Evolutionary conservation across 1,284 basidiomycete species (phyloP).

Genomic region (Flammula alnicola): DNA sequence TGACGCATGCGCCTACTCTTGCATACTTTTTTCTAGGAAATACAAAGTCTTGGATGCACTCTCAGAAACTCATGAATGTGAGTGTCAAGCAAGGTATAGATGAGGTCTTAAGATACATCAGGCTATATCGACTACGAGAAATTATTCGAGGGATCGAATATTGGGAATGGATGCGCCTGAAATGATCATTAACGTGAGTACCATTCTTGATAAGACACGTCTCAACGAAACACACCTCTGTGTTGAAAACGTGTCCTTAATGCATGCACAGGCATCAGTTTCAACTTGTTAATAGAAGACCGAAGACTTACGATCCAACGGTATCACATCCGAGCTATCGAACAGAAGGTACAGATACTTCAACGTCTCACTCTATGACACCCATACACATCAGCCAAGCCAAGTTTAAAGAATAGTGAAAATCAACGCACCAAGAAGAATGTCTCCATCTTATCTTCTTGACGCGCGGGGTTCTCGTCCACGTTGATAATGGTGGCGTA

Average conservation of each 20-base stretch:
- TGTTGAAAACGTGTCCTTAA: constrained; percentile 90
- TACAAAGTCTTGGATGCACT: no score
- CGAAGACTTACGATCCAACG: constrained; percentile 71
- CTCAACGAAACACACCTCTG: constrained; percentile 65
- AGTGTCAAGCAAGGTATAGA: no score
- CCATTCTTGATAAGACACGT: not conserved
- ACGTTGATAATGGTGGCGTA: constrained; percentile 90
- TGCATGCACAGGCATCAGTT: not conserved
- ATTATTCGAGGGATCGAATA: constrained; percentile 63
- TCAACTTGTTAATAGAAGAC: not conserved
- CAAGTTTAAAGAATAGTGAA: not conserved
- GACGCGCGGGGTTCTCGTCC: constrained; percentile 64
- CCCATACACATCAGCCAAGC: constrained; percentile 2
- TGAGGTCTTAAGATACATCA: no score
- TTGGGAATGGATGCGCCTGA: constrained; percentile 71
- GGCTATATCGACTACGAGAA: no score
- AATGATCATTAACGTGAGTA: not conserved
- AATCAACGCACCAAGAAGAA: constrained; percentile 81
- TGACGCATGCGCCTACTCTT: constrained; percentile 19
- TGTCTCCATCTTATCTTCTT: constrained; percentile 94
- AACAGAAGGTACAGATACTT: constrained; percentile 97
- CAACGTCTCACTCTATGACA: constrained; percentile 82
- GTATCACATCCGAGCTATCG: constrained; percentile 73
- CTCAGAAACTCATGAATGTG: no score
- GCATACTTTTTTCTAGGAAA: no score